phyloP scores from a whole-genome alignment of 768 basidiomycete genomes.

The Rhizopogon vesiculosus region DNA sequence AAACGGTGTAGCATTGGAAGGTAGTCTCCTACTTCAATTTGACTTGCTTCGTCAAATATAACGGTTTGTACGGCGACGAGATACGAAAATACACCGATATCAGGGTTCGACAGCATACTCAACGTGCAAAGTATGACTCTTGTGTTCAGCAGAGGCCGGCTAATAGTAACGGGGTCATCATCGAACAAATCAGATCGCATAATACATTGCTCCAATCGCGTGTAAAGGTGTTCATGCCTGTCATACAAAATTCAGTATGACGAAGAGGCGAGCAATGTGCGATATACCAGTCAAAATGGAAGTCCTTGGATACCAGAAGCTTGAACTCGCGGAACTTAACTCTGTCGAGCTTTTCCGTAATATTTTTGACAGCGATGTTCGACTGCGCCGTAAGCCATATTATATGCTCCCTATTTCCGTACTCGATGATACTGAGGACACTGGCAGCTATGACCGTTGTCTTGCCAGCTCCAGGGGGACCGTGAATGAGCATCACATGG shows the following conservation, averaged over 20 bases:
- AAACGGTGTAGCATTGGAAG: conserved; percentile 29
- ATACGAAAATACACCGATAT: no score
- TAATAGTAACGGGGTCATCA: no score
- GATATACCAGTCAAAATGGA: conserved; percentile 41
- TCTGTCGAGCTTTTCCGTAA: conserved; percentile 38
- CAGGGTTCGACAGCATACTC: no score
- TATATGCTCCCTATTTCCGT: conserved; percentile 5
- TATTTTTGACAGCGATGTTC: conserved; percentile 50
- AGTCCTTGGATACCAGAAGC: conserved; percentile 40
- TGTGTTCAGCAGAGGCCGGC: no score
- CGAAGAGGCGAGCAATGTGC: neutral
- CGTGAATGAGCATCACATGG: conserved; percentile 25
- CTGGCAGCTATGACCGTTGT: conserved; percentile 38
- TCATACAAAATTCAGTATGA: neutral
- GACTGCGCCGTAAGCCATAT: conserved; percentile 44
- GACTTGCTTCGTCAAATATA: conserved; percentile 44
- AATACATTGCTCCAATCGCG: no score
- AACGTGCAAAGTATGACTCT: no score
- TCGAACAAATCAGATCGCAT: no score
- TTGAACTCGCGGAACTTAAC: conserved; percentile 29
- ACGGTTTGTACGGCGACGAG: conserved; percentile 32
- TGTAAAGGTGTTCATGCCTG: conserved; percentile 45
- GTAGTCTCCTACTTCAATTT: conserved; percentile 38
- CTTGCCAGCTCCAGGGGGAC: conserved; percentile 42
- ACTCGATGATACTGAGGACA: conserved; percentile 16